Base-by-base conservation (phyloP, 2,329 filamentous ascomycete species). In the Arthrobotrys sinensis region DNA sequence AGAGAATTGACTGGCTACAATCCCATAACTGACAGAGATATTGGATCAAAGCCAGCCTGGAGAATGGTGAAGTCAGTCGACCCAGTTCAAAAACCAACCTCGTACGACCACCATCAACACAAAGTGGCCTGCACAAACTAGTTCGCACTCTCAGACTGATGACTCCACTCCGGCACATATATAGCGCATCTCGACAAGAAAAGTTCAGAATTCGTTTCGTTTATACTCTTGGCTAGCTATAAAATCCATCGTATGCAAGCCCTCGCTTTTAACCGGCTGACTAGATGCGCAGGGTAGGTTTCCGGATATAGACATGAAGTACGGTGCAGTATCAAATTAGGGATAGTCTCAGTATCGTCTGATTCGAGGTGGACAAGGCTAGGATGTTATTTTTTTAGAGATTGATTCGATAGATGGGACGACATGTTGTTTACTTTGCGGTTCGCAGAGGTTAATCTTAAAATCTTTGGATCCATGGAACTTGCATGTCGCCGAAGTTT, bases 61-160 rank as follows among this genome's bases (percentile, higher is more conserved):
- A 45, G 4, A 10, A 57, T 57, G 52, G 55, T 16, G 36, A 60
- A 60, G 55, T 60, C 24, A 12, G 10, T 60, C 14, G 11, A 12
- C 12, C 12, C n/a, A n/a, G 2, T 45, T 6, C 12, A 16, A n/a
- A 60, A 43, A 8, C 3, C 19, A 28, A 43, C 55, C 36, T 60
- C 36, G 36, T 60, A 40, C 55, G 55, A 60, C 55, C 55, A 43
- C 34, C 40, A 28, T 60, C 55, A 60, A 60, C 55, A 60, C 55
- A 60, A 28, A 24, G 55, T 43, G 55, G 55, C 10, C 16, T 43
- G 52, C 40, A 12, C 40, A n/a, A 36, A 43, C n/a, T n/a, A n/a
- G 40, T 52, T 7, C n/a, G 11, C 7, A 16, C 16, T 28, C 8
- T 14, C 43, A 1, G 19, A 12, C 16, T 28, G 10, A 43, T 16